These are phyloP conservation scores for Ophiostoma triangulosporum DNA, from an alignment of 2,329 filamentous ascomycete species.

Conservation along the genomic window DNA sequence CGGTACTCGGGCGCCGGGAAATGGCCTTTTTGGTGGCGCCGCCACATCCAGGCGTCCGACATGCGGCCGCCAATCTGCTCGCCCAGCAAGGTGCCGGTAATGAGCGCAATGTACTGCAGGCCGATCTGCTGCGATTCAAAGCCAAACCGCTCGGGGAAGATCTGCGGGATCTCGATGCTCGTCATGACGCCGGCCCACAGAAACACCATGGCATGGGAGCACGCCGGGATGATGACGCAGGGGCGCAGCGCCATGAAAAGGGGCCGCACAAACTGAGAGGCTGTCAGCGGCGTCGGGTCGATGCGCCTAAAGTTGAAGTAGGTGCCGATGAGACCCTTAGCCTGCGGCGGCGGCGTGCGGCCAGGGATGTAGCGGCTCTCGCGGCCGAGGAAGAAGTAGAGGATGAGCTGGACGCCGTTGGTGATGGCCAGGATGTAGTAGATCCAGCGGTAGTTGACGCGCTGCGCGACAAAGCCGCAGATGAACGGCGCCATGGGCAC, in stretches of 20 bases:
- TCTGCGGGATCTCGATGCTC: constrained; percentile 45
- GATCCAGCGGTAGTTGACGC: constrained; percentile 43
- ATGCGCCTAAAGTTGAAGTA: constrained; percentile 34
- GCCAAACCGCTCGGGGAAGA: constrained; percentile 40
- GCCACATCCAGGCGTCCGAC: constrained; percentile 39
- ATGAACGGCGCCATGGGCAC: constrained; percentile 21
- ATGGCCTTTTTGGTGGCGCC: constrained; percentile 20
- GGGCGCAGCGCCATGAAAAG: constrained; percentile 28
- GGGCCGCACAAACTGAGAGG: constrained; percentile 38
- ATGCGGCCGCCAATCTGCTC: constrained; percentile 42
- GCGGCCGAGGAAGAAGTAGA: constrained; percentile 40
- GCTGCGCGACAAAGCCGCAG: constrained; percentile 33
- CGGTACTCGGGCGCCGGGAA: constrained; percentile 34
- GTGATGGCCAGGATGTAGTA: constrained; percentile 44
- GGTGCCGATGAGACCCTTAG: constrained; percentile 26
- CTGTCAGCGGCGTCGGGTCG: constrained; percentile 34
- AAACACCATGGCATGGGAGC: constrained; percentile 44
- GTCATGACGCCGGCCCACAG: constrained; percentile 37
- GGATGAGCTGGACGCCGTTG: constrained; percentile 41
- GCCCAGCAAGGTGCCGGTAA: constrained; percentile 42
- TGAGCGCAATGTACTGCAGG: constrained; percentile 42
- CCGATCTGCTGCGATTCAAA: constrained; percentile 45
- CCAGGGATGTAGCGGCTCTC: constrained; percentile 41
- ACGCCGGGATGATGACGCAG: constrained; percentile 35
- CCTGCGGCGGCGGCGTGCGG: background rate